These are phyloP conservation scores for Vigna reflexopilosa DNA, from an alignment of 306 rosid species.

Conservation along the genomic window DNA sequence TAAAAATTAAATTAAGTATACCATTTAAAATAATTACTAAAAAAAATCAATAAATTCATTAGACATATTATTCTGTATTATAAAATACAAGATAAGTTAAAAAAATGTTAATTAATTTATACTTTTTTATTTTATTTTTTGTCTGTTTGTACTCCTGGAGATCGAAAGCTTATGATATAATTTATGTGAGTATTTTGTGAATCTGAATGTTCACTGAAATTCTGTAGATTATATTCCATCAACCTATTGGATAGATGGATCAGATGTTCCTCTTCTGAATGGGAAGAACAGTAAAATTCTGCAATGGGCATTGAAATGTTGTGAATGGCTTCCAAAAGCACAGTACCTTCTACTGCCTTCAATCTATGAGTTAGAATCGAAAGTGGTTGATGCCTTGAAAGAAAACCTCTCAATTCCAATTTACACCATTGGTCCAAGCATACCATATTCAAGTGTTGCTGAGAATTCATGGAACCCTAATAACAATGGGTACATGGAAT, in stretches of 20 bases:
- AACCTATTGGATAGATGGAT: constrained; percentile 33
- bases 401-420: constrained; percentile 43
- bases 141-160: too few relatives aligned
- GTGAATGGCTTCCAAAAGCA: constrained; percentile 49
- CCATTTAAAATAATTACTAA: too few relatives aligned
- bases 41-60: too few relatives aligned
- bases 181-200: background rate
- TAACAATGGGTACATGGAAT: constrained; percentile 39
- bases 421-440: constrained; percentile 58
- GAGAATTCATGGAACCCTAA: background rate
- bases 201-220: background rate
- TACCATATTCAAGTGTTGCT: constrained; percentile 44
- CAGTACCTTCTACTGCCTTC: constrained; percentile 52
- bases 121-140: too few relatives aligned
- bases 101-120: too few relatives aligned
- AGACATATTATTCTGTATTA: too few relatives aligned
- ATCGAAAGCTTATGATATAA: too few relatives aligned
- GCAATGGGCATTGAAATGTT: constrained; percentile 13
- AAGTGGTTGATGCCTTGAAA: constrained; percentile 48
- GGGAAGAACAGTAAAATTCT: constrained; percentile 22
- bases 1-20: too few relatives aligned
- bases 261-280: constrained; percentile 42
- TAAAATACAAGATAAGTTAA: too few relatives aligned
- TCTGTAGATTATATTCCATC: constrained; percentile 55
- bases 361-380: constrained; percentile 54